Base-by-base conservation (phyloP, 2,329 filamentous ascomycete species). In the Fusarium tuaranense region DNA sequence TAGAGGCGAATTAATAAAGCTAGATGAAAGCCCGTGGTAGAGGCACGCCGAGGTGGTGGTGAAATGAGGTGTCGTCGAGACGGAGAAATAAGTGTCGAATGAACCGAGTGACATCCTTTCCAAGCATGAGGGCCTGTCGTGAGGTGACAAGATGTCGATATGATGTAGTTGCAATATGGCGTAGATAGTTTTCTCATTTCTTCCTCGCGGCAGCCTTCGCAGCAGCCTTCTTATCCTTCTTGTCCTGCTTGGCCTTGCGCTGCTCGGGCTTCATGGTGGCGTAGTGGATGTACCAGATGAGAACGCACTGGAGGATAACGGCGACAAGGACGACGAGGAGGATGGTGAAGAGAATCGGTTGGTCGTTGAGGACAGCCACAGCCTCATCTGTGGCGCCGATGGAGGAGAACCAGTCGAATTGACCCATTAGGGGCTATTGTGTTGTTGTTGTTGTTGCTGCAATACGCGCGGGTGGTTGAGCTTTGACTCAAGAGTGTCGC, bases 241-340 rank as follows among this genome's bases (percentile, higher is more conserved):
- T 83, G 39, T 82, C 81, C 64, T 84, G 83, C 81, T 88, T 88
- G 78, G 87, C 87, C 81, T 88, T 89, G 80, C 84, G 87, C 81
- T 91, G 89, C 78, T 89, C 88, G 18, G 89, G 89, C 83, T 91
- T 91, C 83, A 89, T 72, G 22, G 89, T 91, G 68, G 88, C 88
- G 78, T 84, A 87, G 82, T 90, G 88, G 78, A 91, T 91, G 82
- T 86, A 90, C 87, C 87, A 90, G 64, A 88, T 81, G 59, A 91
- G 81, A 12, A 84, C 76, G 67, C 80, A 80, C 75, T 90, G 83
- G 10, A 87, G 78, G 70, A 84, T 84, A 61, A 90, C 76, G 69
- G 82, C 82, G 78, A 89, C 78, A 66, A 91, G 83, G 69, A 89
- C 88, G 79, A 90, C 80, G 72, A 91, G 72, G 69, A 91, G 87